Base-by-base conservation (phyloP, 2,329 filamentous ascomycete genomes). In the Penicillium verrucosum region DNA sequence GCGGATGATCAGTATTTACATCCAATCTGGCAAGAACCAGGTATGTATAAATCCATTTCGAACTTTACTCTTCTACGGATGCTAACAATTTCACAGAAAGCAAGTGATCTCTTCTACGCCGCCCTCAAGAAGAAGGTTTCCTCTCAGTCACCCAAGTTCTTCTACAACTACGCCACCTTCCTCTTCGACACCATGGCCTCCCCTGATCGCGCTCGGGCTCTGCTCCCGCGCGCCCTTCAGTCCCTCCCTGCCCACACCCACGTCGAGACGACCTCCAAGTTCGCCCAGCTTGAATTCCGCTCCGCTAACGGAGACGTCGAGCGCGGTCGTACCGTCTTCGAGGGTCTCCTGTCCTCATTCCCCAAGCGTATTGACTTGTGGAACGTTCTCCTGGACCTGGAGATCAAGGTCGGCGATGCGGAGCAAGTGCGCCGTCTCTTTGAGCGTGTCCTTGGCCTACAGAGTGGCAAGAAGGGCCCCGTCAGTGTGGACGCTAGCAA, bases 131-230 rank as follows among this genome's bases (percentile, higher is more conserved):
- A 95, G 77, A 97, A 95, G 77, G 90, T 94, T 69, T 88, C 89
- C 10, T 65, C 57, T 61, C 86, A 87, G 63, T 85, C 87, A 6
- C 87, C 90, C 10, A 84, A 87, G 51, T 86, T 97, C 64, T 99
- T 92, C 90, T 82, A 89, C 75, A 97, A 97, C 79, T 97, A 97
- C 75, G 93, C 92, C 25, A 89, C 89, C 68, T 97, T 97, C 82
- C 82, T 99, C 54, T 89, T 96, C 77, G 86, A 88, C 57, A 89
- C 85, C 0, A 77, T 85, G 58, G 80, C 83, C 56, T 82, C 88
- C 11, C 84, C 91, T 0, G 87, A 88, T n/a, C 85, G 87, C 8
- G 89, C 87, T 4, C 88, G 92, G 54, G 85, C 85, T 0, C 84
- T 99, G 14, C 85, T 97, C 6, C 82, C 88, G 3, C 89, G 93